A percentile compares a stretch with the other conserved stretches of the same genome.
Evolutionary conservation across 495 filamentous ascomycete genomes (phyloP).

Genomic region (Penicillium diatomitis): DNA sequence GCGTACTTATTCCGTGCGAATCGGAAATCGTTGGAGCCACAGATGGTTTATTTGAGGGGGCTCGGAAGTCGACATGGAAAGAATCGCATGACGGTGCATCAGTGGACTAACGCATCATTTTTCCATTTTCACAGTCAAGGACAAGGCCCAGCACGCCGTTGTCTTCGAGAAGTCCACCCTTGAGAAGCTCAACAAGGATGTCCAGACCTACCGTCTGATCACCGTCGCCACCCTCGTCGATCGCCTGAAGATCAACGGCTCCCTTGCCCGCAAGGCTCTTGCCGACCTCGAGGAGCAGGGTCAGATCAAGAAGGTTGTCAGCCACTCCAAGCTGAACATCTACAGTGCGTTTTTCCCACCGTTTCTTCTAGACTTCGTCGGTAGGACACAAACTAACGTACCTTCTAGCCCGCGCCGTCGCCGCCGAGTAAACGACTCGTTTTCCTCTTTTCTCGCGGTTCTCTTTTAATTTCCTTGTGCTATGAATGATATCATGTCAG

Average conservation of each 20-base stretch:
- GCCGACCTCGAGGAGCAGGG: slow-evolving; percentile 96
- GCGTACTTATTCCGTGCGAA: slow-evolving; percentile 4
- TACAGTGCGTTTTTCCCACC: slow-evolving; percentile 58
- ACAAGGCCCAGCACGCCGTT: slow-evolving; percentile 98
- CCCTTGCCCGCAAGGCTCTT: slow-evolving; percentile 80
- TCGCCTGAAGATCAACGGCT: slow-evolving; percentile 99
- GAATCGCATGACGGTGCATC: neutral
- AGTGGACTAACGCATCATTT: slow-evolving; percentile 18
- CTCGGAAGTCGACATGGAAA: neutral
- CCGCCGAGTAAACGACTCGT: slow-evolving; percentile 41
- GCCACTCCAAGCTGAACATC: slow-evolving; percentile 93
- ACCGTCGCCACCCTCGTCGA: slow-evolving; percentile 98
- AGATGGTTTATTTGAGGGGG: neutral
- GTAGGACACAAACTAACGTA: slow-evolving; percentile 10
- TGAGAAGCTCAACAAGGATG: slow-evolving; percentile 84
- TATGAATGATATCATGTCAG: slow-evolving; percentile 39
- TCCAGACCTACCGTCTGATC: slow-evolving; percentile 99
- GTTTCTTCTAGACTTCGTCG: neutral
- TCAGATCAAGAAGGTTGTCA: slow-evolving; percentile 94
- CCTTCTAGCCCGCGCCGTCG: slow-evolving; percentile 36
- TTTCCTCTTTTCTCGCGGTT: slow-evolving; percentile 31
- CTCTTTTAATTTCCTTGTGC: slow-evolving; percentile 23
- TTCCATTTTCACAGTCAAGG: slow-evolving; percentile 68
- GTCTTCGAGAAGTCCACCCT: slow-evolving; percentile 60
- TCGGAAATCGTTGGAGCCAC: slow-evolving; percentile 11